These are phyloP conservation scores for Psilocybe cubensis DNA, from an alignment of 768 basidiomycete species.

Conservation along the genomic window DNA sequence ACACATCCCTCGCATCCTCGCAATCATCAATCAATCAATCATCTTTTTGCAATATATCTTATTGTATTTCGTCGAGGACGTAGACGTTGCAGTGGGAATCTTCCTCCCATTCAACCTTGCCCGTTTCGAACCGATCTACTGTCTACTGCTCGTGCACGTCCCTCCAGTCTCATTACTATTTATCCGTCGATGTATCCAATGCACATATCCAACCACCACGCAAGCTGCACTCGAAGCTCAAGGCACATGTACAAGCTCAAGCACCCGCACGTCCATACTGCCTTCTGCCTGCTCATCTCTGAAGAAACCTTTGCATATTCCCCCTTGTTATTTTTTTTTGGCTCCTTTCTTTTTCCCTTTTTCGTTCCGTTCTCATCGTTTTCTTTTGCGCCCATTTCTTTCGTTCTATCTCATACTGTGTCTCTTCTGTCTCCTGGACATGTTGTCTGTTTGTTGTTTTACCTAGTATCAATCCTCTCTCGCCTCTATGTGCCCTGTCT, in stretches of 20 bases:
- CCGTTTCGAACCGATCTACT: slow-evolving; percentile 3
- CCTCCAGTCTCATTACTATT: background rate
- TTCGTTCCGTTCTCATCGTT: slow-evolving; percentile 14
- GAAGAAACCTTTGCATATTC: slow-evolving; percentile 24
- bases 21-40: slow-evolving; percentile 15
- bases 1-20: slow-evolving; percentile 7
- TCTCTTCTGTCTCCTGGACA: slow-evolving; percentile 24
- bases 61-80: slow-evolving; percentile 13
- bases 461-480: slow-evolving; percentile 20
- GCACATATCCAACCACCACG: slow-evolving; percentile 2
- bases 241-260: no score
- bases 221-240: no score
- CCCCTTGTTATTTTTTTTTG: slow-evolving; percentile 13
- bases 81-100: no score
- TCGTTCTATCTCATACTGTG: no score
- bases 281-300: slow-evolving; percentile 17
- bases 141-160: no score
- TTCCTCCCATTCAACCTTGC: no score
- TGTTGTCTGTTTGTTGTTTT: slow-evolving; percentile 30
- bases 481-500: slow-evolving; percentile 11
- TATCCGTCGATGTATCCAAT: background rate
- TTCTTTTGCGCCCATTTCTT: slow-evolving; percentile 17
- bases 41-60: slow-evolving; percentile 5
- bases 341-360: background rate
- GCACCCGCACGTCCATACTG: no score